Evolutionary conservation across 148 eudicot genomes (phyloP), one percentile per base, ranked within the genome.

Genomic region (Camellia sinensis): DNA sequence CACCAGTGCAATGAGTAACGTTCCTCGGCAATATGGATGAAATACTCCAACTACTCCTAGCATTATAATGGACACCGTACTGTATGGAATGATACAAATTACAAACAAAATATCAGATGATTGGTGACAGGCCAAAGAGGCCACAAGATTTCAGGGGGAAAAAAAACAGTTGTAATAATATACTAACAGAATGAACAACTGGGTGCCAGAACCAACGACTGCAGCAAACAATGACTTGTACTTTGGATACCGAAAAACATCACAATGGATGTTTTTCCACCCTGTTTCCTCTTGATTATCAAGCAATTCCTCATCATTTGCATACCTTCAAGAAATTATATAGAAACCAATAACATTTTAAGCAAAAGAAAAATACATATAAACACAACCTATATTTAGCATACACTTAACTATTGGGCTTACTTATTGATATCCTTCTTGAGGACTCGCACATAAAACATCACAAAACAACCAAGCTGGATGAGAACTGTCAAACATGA

Each of bases 201-300:
- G 76, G 69, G 50, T 76, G 67, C 84, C 84, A 76, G 53, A 82
- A 77, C 80, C 84, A 76, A 82, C 22, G 3, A 76, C 80, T 11
- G 84, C 80, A 68, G 80, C 57, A 57, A 81, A 67, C 57, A 82
- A 71, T 17, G 46, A 69, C 41, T 62, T 70, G 69, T 71, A 77
- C 50, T 82, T 60, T 44, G 78, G 84, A 29, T 62, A 80, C 56
- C 83, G 61, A 67, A 80, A 80, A 12, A 80, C 83, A 66, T 80
- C 83, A 54, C 83, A 79, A 44, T 80, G 84, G 74, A 82, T 52
- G 81, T 63, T 57, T 59, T 83, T 83, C 85, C 85, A 83, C 17
- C 85, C 85, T 4, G 72, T 82, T 50, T 79, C 85, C 41, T 79
- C 85, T 69, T 75, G 82, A 44, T 70, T 79, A 45, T 83, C 82